Evolutionary conservation across 2,329 filamentous ascomycete species (phyloP).

Genomic region (Penicillium capsulatum): DNA sequence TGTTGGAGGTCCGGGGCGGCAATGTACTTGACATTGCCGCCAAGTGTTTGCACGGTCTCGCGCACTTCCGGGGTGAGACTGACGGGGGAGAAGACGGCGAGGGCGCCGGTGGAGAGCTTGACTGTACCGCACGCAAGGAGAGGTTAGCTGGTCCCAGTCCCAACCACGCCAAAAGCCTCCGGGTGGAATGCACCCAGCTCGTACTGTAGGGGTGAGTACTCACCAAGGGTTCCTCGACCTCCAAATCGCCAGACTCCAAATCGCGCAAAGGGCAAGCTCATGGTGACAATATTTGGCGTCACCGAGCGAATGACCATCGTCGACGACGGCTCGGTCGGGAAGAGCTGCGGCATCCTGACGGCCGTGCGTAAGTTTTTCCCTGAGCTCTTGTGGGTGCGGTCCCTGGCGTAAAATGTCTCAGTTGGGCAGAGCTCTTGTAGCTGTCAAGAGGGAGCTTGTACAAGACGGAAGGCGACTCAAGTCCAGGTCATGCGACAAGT

Average conservation of each 20-base stretch:
- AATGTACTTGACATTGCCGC: slow-evolving; percentile 74
- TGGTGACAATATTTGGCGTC: slow-evolving; percentile 63
- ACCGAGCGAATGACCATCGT: slow-evolving; percentile 89
- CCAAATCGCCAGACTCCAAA: slow-evolving; percentile 78
- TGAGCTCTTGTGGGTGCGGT: slow-evolving; percentile 1
- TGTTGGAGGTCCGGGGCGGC: slow-evolving; percentile 87
- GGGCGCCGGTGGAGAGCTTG: slow-evolving; percentile 67
- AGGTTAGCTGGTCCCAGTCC: slow-evolving; percentile 1
- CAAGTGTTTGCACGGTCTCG: slow-evolving; percentile 57
- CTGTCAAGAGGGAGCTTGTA: no score
- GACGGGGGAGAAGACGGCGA: slow-evolving; percentile 90
- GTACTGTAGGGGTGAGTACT: slow-evolving; percentile 23
- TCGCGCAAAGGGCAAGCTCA: slow-evolving; percentile 71
- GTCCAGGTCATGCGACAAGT: no score
- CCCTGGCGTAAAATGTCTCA: slow-evolving; percentile 13
- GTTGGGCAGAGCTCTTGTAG: not conserved
- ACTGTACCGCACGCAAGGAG: slow-evolving; percentile 49
- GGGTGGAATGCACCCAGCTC: slow-evolving; percentile 3
- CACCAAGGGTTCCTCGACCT: slow-evolving; percentile 80
- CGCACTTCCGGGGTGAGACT: slow-evolving; percentile 73
- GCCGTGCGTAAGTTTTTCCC: not conserved
- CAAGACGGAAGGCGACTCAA: no score
- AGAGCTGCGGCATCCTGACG: slow-evolving; percentile 46
- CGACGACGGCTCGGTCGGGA: slow-evolving; percentile 67
- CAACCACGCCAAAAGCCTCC: not conserved